Conservation (phyloP, 805 yeast species). For the Kuraishia hungarica region DNA sequence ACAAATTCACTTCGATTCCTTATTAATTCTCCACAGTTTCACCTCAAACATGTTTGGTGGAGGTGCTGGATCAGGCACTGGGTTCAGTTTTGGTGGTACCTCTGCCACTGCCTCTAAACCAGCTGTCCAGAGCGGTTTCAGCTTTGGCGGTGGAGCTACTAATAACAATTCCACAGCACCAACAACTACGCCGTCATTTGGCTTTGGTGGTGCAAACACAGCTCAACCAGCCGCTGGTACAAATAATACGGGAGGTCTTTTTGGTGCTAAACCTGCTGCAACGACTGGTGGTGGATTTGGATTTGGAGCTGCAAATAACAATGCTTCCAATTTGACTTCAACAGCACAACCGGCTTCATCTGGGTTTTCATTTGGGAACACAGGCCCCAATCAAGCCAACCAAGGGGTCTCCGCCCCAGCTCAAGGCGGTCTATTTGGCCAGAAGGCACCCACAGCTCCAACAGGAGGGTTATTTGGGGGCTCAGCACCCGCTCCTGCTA, state of each 20-base stretch:
- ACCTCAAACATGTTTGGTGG: constrained; percentile 1
- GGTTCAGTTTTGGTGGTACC: constrained; percentile 10
- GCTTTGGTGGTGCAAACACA: constrained; percentile 4
- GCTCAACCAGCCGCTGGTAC: constrained; percentile 1
- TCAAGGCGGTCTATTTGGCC: constrained; percentile 9
- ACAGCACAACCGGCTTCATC: constrained; percentile 2
- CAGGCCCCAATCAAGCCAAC: background rate
- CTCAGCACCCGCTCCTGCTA: constrained; percentile 3
- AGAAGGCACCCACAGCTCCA: constrained; percentile 4
- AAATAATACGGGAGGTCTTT: background rate
- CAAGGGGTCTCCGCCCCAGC: background rate
- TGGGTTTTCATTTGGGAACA: constrained; percentile 8
- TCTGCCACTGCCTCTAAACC: constrained; percentile 5
- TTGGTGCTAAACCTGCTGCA: constrained; percentile 6
- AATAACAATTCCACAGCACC: background rate
- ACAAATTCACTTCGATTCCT: background rate
- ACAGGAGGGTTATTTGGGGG: constrained; percentile 21
- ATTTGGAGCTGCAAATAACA: background rate
- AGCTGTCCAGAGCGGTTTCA: constrained; percentile 3
- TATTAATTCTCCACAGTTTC: background rate
- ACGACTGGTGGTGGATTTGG: constrained; percentile 5
- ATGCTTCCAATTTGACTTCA: background rate
- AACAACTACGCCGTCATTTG: constrained; percentile 3
- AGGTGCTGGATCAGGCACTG: constrained; percentile 1
- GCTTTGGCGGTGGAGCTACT: constrained; percentile 1